Base-by-base conservation (phyloP, 2,329 filamentous ascomycete species). In the Scopulariopsis brevicaulis region DNA sequence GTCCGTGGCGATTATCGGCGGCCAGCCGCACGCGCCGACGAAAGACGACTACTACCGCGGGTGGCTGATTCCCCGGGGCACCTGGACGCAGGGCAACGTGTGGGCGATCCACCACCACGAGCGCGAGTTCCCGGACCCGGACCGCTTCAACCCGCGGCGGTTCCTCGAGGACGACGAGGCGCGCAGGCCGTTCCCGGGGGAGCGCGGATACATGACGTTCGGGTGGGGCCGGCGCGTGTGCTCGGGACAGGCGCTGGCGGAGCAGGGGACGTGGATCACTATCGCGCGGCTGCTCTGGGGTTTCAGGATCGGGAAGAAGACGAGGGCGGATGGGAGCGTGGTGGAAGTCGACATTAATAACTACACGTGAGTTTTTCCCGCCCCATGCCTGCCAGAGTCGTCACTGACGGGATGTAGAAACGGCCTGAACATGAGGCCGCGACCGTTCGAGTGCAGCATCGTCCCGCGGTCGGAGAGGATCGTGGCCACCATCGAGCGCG, bases 221-320 rank as follows among this genome's bases (percentile, higher is more conserved):
- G 79, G 79, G 28, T 82, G 78, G 76, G 80, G 80, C 7, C 72
- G 79, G 3, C 67, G 79, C 6, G 76, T 79, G 3, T 83, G 79
- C 65, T 75, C 73, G 52, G 79, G 80, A 1, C 74, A 80, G 64
- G 77, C 73, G 2, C 68, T 85, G 20, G 81, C 81, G 1, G 81
- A 85, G 66, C 79, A 83, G 63, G 79, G 81, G 6, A 79, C 79
- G 0, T 84, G 79, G 73, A 76, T 84, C 63, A 81, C 77, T 0
- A 72, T 84, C 52, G 77, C 79, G 10, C 69, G 81, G 15, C 63
- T 84, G 32, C 69, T 85, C 7, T 84, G 82, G 79, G 80, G 73
- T 0, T 85, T 83, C 63, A 71, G 73, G 58, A 77, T 83, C 28
- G 51, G 70, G 60, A 72, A 69, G 61, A 69, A 71, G 59, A 65